Evolutionary conservation across 202 grass and related monocot genomes (phyloP).

Genomic region (Panicum hallii): DNA sequence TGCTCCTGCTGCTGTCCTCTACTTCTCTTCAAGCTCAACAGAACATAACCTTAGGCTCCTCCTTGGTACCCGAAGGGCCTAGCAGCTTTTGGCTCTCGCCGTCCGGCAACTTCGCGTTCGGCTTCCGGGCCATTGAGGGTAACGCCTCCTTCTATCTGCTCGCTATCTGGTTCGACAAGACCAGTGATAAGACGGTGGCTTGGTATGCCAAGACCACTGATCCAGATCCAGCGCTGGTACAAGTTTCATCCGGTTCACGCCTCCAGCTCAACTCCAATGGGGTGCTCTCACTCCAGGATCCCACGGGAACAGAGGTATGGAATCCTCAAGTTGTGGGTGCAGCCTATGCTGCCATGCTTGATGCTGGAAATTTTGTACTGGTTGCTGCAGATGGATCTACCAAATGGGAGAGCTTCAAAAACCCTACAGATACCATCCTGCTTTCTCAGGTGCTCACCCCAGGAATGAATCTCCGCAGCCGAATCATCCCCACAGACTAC

Average conservation of each 20-base stretch:
- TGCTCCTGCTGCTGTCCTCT: neutral
- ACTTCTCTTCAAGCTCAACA: slow-evolving; percentile 21
- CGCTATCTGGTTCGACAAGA: slow-evolving; percentile 58
- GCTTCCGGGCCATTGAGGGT: slow-evolving; percentile 47
- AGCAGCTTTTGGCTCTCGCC: slow-evolving; percentile 47
- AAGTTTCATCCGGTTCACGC: slow-evolving; percentile 27
- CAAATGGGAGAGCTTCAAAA: slow-evolving; percentile 55
- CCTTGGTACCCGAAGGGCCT: slow-evolving; percentile 10
- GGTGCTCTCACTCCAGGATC: slow-evolving; percentile 46
- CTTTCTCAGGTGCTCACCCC: slow-evolving; percentile 51
- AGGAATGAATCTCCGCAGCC: slow-evolving; percentile 33
- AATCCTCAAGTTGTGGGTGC: slow-evolving; percentile 17
- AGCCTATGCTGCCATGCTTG: slow-evolving; percentile 54
- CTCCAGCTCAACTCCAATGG: slow-evolving; percentile 43
- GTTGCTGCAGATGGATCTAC: slow-evolving; percentile 32
- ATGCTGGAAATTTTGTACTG: slow-evolving; percentile 60
- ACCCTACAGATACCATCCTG: slow-evolving; percentile 64
- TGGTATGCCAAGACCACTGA: slow-evolving; percentile 45
- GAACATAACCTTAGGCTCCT: slow-evolving; percentile 41
- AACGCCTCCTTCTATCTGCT: slow-evolving; percentile 47
- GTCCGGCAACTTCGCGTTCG: slow-evolving; percentile 55
- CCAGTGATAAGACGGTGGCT: slow-evolving; percentile 24
- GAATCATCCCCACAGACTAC: slow-evolving; percentile 47
- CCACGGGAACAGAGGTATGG: slow-evolving; percentile 48
- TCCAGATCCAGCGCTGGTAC: neutral